Conservation (phyloP, 352 stramenopile genomes). For the Chrysophaeum taylorii region DNA sequence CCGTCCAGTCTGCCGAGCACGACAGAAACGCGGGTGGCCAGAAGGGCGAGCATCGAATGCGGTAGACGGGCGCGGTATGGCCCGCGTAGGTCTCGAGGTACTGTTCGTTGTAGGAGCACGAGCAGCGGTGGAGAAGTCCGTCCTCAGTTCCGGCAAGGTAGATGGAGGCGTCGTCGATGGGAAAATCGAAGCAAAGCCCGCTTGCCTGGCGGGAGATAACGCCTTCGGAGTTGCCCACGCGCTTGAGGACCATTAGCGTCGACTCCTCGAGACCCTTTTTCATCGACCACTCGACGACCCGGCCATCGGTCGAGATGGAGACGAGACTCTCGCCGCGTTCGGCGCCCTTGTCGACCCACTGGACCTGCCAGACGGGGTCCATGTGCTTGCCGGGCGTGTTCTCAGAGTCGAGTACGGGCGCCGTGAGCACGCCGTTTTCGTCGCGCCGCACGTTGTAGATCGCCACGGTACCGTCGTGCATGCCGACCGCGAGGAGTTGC, state of each 20-base stretch:
- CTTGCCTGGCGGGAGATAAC: slow-evolving; percentile 71
- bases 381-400: slow-evolving; percentile 55
- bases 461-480: slow-evolving; percentile 69
- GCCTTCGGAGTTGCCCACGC: slow-evolving; percentile 60
- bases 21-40: slow-evolving; percentile 67
- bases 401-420: slow-evolving; percentile 34
- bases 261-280: slow-evolving; percentile 76
- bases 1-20: slow-evolving; percentile 71
- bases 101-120: slow-evolving; percentile 80
- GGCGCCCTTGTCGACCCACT: slow-evolving; percentile 72
- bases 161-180: slow-evolving; percentile 54
- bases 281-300: slow-evolving; percentile 79
- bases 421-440: slow-evolving; percentile 32
- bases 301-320: slow-evolving; percentile 71
- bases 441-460: slow-evolving; percentile 74
- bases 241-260: slow-evolving; percentile 76
- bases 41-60: slow-evolving; percentile 68
- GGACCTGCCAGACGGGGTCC: slow-evolving; percentile 70
- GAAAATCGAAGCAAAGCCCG: slow-evolving; percentile 71
- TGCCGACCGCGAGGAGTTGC: slow-evolving; percentile 73
- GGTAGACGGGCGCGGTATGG: slow-evolving; percentile 73
- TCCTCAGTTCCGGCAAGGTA: slow-evolving; percentile 81
- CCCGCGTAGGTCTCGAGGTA: slow-evolving; percentile 76
- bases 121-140: slow-evolving; percentile 77
- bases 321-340: slow-evolving; percentile 71